Evolutionary conservation across 768 basidiomycete species (phyloP).

Genomic region (Termitomyces sp.): DNA sequence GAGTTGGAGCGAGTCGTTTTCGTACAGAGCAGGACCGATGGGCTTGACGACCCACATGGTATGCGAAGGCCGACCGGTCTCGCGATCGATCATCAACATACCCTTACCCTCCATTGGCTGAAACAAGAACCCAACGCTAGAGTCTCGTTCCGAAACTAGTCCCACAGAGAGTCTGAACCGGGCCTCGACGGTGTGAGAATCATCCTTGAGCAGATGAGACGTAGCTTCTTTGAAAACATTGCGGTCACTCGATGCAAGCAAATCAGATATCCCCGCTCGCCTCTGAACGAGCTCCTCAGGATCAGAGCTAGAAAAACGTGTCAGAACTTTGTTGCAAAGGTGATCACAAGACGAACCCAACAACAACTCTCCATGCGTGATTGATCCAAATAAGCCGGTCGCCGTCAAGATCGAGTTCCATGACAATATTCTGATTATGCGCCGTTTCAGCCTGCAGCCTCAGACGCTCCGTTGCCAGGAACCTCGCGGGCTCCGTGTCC

Average conservation of each 20-base stretch:
- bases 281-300: slow-evolving; percentile 73
- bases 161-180: slow-evolving; percentile 82
- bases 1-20: slow-evolving; percentile 60
- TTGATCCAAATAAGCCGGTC: slow-evolving; percentile 96
- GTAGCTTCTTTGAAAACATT: slow-evolving; percentile 85
- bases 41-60: slow-evolving; percentile 99
- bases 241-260: slow-evolving; percentile 77
- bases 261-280: slow-evolving; percentile 74
- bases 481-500: slow-evolving; percentile 71
- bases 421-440: slow-evolving; percentile 92
- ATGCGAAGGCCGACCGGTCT: slow-evolving; percentile 83
- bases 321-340: neutral
- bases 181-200: slow-evolving; percentile 91
- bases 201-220: slow-evolving; percentile 79
- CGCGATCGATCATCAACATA: slow-evolving; percentile 95
- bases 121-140: slow-evolving; percentile 49
- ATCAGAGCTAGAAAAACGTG: slow-evolving; percentile 55
- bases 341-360: slow-evolving; percentile 56
- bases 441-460: slow-evolving; percentile 90
- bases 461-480: slow-evolving; percentile 85
- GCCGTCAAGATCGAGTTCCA: slow-evolving; percentile 91
- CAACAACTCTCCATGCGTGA: slow-evolving; percentile 90
- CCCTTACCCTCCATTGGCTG: slow-evolving; percentile 96
- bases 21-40: slow-evolving; percentile 63
- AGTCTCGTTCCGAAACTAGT: slow-evolving; percentile 53